These are phyloP conservation scores for Chlorella sp. DNA, from an alignment of 139 green algal genomes.

Conservation along the genomic window DNA sequence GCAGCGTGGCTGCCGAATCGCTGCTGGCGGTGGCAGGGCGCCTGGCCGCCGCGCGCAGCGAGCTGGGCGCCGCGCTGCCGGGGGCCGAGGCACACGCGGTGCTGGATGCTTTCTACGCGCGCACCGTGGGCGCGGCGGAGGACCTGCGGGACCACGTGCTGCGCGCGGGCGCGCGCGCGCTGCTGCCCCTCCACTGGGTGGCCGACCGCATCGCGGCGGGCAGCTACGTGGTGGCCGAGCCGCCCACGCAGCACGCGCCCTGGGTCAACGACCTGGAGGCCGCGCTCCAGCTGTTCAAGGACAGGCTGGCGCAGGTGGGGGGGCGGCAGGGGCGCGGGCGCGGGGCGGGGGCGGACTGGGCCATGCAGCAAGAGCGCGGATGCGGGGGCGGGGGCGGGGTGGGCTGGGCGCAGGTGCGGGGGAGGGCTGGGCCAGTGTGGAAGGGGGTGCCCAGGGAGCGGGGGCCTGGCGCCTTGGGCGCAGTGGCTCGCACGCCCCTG, in stretches of 20 bases:
- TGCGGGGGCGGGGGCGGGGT: neutral
- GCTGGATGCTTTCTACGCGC: slow-evolving; percentile 40
- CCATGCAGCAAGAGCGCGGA: neutral
- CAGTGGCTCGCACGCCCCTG: too few species aligned
- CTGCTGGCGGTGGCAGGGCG: slow-evolving; percentile 31
- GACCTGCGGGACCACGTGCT: slow-evolving; percentile 40
- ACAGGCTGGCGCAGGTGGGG: slow-evolving; percentile 31
- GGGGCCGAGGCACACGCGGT: slow-evolving; percentile 10
- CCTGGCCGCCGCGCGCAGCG: slow-evolving; percentile 17
- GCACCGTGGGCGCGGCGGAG: slow-evolving; percentile 24
- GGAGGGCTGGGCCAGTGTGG: too few species aligned
- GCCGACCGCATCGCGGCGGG: slow-evolving; percentile 27
- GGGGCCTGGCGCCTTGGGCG: too few species aligned
- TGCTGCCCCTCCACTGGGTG: slow-evolving; percentile 34
- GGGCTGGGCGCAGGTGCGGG: neutral
- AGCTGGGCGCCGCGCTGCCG: slow-evolving; percentile 31
- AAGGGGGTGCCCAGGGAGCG: too few species aligned
- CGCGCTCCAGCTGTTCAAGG: slow-evolving; percentile 36
- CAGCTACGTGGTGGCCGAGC: slow-evolving; percentile 33
- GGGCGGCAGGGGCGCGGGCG: neutral
- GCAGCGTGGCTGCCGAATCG: slow-evolving; percentile 35
- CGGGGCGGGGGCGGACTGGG: neutral
- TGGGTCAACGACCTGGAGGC: slow-evolving; percentile 47
- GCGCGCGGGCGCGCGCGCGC: slow-evolving; percentile 14
- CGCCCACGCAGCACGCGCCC: slow-evolving; percentile 16